Evolutionary conservation across 1,139 yeast genomes (phyloP).

Genomic region (Tardiomyces depauwii): DNA sequence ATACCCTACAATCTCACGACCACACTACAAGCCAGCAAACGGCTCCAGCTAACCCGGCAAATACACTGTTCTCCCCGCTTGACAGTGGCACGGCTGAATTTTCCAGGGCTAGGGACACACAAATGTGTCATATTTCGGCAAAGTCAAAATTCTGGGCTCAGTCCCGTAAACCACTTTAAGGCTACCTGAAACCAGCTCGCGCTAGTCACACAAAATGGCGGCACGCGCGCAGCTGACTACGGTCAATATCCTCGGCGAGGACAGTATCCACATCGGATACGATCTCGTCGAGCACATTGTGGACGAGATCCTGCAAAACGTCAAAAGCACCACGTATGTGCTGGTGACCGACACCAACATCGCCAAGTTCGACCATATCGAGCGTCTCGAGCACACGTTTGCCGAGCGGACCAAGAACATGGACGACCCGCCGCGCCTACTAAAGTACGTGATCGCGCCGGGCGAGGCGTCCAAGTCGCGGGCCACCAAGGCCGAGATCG

Average conservation of each 20-base stretch:
- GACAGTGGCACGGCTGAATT: neutral
- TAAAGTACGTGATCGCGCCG: slow-evolving; percentile 71
- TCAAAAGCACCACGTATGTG: slow-evolving; percentile 84
- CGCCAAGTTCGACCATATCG: slow-evolving; percentile 52
- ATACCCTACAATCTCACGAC: too few species aligned
- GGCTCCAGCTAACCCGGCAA: too few species aligned
- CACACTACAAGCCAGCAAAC: too few species aligned
- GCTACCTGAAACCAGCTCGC: neutral
- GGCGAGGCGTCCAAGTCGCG: slow-evolving; percentile 91
- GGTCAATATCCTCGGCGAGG: slow-evolving; percentile 49
- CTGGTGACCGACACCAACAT: slow-evolving; percentile 80
- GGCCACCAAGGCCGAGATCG: slow-evolving; percentile 84
- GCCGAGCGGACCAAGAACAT: slow-evolving; percentile 15
- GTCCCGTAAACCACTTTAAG: too few species aligned
- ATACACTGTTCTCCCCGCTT: too few species aligned
- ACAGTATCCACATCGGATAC: slow-evolving; percentile 86
- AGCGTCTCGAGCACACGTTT: slow-evolving; percentile 21
- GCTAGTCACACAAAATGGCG: slow-evolving; percentile 1
- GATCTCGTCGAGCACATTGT: slow-evolving; percentile 70
- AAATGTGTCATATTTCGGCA: neutral
- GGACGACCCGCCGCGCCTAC: slow-evolving; percentile 46
- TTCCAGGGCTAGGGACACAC: neutral
- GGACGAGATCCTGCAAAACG: slow-evolving; percentile 46
- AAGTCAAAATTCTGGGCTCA: neutral
- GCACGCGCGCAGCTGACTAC: slow-evolving; percentile 9